These are phyloP conservation scores for Seiridium cupressi DNA, from an alignment of 2,329 filamentous ascomycete species.

Conservation along the genomic window DNA sequence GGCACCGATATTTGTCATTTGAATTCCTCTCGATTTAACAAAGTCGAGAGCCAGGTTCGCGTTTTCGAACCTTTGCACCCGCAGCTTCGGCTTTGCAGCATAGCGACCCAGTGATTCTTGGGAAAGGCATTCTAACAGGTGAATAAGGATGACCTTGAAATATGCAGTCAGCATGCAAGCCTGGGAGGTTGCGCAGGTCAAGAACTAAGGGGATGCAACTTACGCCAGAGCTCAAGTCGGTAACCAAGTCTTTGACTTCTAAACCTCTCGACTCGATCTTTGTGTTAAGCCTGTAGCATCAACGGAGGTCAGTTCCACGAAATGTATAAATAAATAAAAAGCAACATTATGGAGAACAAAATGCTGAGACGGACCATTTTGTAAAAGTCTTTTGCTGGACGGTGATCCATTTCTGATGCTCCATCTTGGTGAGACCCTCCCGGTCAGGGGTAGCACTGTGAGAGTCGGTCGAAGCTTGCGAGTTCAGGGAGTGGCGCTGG, in stretches of 20 bases:
- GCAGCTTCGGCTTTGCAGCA: slow-evolving; percentile 91
- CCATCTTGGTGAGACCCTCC: slow-evolving; percentile 53
- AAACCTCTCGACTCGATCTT: slow-evolving; percentile 80
- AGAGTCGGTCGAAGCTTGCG: slow-evolving; percentile 35
- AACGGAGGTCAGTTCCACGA: not conserved
- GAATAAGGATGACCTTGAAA: slow-evolving; percentile 82
- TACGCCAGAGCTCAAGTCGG: slow-evolving; percentile 91
- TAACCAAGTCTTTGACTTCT: slow-evolving; percentile 82
- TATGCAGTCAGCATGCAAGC: not conserved
- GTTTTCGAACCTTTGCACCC: slow-evolving; percentile 97
- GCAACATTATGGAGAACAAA: slow-evolving; percentile 5
- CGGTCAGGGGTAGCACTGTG: slow-evolving; percentile 48
- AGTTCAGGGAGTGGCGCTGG: slow-evolving; percentile 30
- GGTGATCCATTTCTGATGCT: slow-evolving; percentile 63
- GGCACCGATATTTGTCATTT: slow-evolving; percentile 97
- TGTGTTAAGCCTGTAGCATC: slow-evolving; percentile 78
- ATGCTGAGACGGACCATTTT: slow-evolving; percentile 68
- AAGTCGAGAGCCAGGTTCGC: slow-evolving; percentile 94
- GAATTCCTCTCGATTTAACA: slow-evolving; percentile 85
- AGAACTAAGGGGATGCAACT: slow-evolving; percentile 34
- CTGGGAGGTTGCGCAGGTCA: not conserved
- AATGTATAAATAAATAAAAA: not conserved
- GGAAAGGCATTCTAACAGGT: slow-evolving; percentile 94
- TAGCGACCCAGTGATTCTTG: slow-evolving; percentile 94
- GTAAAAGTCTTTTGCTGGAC: slow-evolving; percentile 99